Evolutionary conservation across 2,329 filamentous ascomycete genomes (phyloP).

Genomic region (Aspergillus pseudoglaucus): DNA sequence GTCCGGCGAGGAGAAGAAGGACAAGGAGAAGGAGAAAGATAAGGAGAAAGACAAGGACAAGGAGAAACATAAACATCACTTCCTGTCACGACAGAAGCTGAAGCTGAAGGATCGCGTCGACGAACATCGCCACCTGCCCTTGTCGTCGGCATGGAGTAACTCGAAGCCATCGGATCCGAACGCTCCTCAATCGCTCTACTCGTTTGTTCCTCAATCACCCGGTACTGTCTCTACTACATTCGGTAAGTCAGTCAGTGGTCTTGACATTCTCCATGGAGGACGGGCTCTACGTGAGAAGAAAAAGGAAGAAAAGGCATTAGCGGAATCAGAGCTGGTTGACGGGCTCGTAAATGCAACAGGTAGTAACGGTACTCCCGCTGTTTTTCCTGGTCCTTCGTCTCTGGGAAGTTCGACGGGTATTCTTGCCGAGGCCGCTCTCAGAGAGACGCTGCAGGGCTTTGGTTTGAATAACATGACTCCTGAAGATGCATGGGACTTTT

Average conservation of each 20-base stretch:
- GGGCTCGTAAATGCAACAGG: constrained; percentile 23
- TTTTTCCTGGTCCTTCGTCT: constrained; percentile 31
- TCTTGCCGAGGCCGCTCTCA: constrained; percentile 31
- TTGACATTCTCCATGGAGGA: constrained; percentile 72
- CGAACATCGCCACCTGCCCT: constrained; percentile 50
- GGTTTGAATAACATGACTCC: constrained; percentile 63
- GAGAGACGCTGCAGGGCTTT: constrained; percentile 44
- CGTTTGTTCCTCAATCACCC: constrained; percentile 59
- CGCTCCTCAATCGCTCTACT: constrained; percentile 58
- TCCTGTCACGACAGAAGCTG: constrained; percentile 59
- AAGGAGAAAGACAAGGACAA: not conserved
- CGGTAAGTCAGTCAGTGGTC: constrained; percentile 71
- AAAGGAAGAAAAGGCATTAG: constrained; percentile 58
- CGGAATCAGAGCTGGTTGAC: constrained; percentile 32
- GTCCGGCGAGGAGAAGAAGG: constrained; percentile 35
- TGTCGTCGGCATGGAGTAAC: constrained; percentile 61
- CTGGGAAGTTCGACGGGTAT: constrained; percentile 26
- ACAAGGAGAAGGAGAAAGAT: constrained; percentile 26
- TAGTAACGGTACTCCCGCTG: constrained; percentile 19
- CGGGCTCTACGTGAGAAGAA: constrained; percentile 74
- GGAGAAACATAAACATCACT: constrained; percentile 51
- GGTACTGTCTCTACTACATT: constrained; percentile 57
- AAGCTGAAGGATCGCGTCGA: constrained; percentile 56
- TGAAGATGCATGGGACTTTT: constrained; percentile 61
- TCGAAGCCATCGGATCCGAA: constrained; percentile 58